Base-by-base conservation (phyloP, 257 asterid genomes). In the Phtheirospermum japonicum region DNA sequence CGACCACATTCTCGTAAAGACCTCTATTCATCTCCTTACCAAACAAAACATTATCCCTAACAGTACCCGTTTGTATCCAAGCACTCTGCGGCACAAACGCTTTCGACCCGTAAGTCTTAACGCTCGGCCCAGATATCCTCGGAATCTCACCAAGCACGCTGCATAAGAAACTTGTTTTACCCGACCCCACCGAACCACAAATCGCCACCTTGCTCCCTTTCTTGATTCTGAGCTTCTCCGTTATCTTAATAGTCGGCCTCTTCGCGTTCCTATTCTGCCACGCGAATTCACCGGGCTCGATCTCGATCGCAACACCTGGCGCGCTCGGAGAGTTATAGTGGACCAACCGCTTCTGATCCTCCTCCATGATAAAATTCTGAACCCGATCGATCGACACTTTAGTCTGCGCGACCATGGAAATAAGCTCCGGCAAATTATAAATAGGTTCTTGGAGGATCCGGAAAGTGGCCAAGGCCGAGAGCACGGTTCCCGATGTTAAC, bases 381-480 rank as follows among this genome's bases (percentile, higher is more conserved):
- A 90, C 70, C 2, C 96, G 74, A 68, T 84, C 86, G 23, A 82
- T 45, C 0, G 95, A 88, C 57, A 90, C 96, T 69, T 88, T 88
- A 1, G 98, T 80, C 58, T 90, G 98, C 32, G 89, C 86, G 46
- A 85, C 71, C 86, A 88, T 75, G 0, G 96, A 90, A 39, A 88
- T 63, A 40, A 84, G 88, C 77, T 90, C 92, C 0, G 98, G 98
- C 20, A 90, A 80, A 63, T 85, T 88, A 68, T 90, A 90, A 48
- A 90, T 90, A 16, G 98, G 98, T 48, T 83, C 98, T 76, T 88
- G 96, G 33, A 90, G 86, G 18, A 88, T 84, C 17, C 98, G 68
- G 56, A 90, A 85, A 37, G 98, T 90, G 67, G 98, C 96, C 8
- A 90, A 62, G 14, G 95, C 95, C 2, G 96, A 90, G 16, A 90